Evolutionary conservation across 2,329 filamentous ascomycete genomes (phyloP), one percentile per base, ranked within the genome.

Genomic region (Botrytis byssoidea): DNA sequence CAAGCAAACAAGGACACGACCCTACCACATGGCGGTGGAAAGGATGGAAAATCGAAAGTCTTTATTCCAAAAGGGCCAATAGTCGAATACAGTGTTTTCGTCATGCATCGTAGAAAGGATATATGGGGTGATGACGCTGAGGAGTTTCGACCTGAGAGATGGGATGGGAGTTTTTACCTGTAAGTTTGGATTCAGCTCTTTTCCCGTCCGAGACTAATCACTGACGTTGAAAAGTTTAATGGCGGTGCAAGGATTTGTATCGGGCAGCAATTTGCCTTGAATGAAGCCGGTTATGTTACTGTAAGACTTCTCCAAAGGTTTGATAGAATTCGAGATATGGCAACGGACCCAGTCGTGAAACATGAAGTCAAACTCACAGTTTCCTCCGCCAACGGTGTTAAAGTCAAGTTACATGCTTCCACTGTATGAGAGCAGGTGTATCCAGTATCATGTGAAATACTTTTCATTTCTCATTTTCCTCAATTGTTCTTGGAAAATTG

Each of bases 311-410:
- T 75, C 18, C 75, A 76, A 55, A 63, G 72, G 25, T 75, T 75
- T 40, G 72, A 75, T 25, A 68, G 44, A 55, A 66, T 75, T 32
- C 57, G 72, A 35, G 73, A 63, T 87, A 85, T 76, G 66, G 72
- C 70, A 25, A 91, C 90, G 3, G 88, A 89, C 1, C 1, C 86
- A 86, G 82, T 92, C 92, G 74, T 86, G 85, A 48, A 48, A 42
- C 72, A 77, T 66, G 70, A 74, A 29, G 29, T 73, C 35, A 76
- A 66, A 35, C 20, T 77, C n/a, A 77, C 74, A 22, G 71, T 66
- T 64, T 73, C 65, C 91, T 91, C 0, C 88, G 91, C 80, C 88
- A 86, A 78, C 86, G 85, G 77, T 88, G 89, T 73, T 84, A 82
- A 44, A 89, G 77, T 59, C 88, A 89, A 0, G 86, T 86, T 20